These are phyloP conservation scores for Ettlia oleoabundans DNA, from an alignment of 139 green algal species.

Conservation along the genomic window DNA sequence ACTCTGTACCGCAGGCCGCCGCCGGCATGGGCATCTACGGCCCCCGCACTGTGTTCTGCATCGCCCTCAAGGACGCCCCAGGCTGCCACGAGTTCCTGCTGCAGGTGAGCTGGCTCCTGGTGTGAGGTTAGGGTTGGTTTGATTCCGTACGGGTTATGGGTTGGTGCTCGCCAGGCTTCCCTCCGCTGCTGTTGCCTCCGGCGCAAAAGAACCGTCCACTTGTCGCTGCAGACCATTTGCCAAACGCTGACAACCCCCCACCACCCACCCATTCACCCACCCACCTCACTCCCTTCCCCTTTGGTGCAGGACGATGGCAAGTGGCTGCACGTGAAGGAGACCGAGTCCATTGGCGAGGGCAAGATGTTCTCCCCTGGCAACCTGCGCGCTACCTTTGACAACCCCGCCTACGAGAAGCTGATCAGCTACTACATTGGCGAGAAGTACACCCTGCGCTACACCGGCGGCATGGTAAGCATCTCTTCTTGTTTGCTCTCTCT, in stretches of 20 bases:
- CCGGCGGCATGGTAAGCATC: constrained; percentile 89
- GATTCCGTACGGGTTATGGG: background rate
- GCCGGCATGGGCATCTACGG: constrained; percentile 93
- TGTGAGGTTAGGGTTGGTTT: background rate
- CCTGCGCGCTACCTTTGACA: constrained; percentile 95
- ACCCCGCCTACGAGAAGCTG: constrained; percentile 91
- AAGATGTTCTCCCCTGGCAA: constrained; percentile 98
- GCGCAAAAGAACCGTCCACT: too few species aligned
- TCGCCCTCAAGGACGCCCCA: constrained; percentile 88
- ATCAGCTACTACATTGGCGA: constrained; percentile 92
- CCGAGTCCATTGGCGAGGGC: constrained; percentile 88
- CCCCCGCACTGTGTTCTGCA: constrained; percentile 90
- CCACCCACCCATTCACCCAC: background rate
- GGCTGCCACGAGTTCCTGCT: constrained; percentile 96
- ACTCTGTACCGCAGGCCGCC: constrained; percentile 67
- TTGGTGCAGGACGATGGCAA: constrained; percentile 89
- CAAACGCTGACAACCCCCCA: background rate
- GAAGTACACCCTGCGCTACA: constrained; percentile 98
- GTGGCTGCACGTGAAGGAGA: constrained; percentile 97
- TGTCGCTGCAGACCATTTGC: background rate
- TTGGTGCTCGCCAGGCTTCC: background rate
- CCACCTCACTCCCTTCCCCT: background rate
- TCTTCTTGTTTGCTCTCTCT: too few species aligned
- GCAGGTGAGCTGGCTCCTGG: background rate
- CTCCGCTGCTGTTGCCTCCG: background rate